Percentiles rank a stretch among this genome's conserved stretches.
Conservation (phyloP, 2,329 filamentous ascomycete species). For the Periconia digitata region DNA sequence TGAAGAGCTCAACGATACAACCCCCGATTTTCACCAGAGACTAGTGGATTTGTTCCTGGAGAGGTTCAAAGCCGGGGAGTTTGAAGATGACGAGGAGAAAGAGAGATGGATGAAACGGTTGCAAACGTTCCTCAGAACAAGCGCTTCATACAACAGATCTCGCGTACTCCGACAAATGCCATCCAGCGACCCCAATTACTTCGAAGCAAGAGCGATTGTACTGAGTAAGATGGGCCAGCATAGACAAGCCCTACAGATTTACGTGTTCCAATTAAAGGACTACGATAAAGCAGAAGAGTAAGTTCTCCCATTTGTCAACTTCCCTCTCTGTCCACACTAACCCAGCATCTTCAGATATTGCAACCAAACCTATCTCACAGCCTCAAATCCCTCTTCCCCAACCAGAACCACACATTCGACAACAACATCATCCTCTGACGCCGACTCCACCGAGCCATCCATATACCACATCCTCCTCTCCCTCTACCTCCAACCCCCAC, state of each 20-base stretch:
- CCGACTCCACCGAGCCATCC: constrained; percentile 63
- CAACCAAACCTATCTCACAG: constrained; percentile 73
- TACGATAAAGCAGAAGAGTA: constrained; percentile 91
- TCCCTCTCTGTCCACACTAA: neutral
- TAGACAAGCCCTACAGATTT: constrained; percentile 94
- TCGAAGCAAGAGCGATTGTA: constrained; percentile 85
- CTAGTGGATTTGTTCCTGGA: constrained; percentile 73
- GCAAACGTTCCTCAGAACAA: constrained; percentile 73
- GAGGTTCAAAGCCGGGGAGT: constrained; percentile 46
- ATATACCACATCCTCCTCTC: constrained; percentile 92
- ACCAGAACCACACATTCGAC: constrained; percentile 49
- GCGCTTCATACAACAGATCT: constrained; percentile 76
- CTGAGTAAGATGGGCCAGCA: constrained; percentile 95
- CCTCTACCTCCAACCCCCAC: constrained; percentile 81
- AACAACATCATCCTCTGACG: constrained; percentile 41
- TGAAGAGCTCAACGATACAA: constrained; percentile 79
- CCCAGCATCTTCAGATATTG: constrained; percentile 68
- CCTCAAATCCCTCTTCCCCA: constrained; percentile 17
- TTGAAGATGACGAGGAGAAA: constrained; percentile 38
- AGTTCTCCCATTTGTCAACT: constrained; percentile 1
- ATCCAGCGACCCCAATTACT: constrained; percentile 80
- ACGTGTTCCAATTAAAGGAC: constrained; percentile 90
- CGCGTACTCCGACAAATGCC: constrained; percentile 78
- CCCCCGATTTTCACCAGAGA: constrained; percentile 83
- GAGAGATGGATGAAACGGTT: constrained; percentile 64